Percentiles rank a stretch among this genome's conserved stretches.
These are phyloP conservation scores for Phytophthora cryptogea DNA, from an alignment of 352 stramenopile species.

Conservation along the genomic window DNA sequence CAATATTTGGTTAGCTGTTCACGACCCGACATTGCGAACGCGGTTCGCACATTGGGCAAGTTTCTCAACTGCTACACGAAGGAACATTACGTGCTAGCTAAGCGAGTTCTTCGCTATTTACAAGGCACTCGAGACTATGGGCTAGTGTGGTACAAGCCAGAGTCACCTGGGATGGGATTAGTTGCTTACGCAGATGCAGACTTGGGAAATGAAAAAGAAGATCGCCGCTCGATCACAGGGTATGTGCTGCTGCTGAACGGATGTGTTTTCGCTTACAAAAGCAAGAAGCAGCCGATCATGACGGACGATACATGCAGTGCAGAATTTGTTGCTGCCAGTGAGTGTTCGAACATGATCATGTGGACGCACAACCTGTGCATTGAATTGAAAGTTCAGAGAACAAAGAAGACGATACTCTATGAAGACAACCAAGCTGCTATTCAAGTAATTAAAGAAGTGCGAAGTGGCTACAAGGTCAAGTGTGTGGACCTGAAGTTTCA, in stretches of 20 bases:
- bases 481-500: conserved; percentile 16
- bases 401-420: conserved; percentile 3
- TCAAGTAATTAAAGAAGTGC: conserved; percentile 4
- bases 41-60: conserved; percentile 9
- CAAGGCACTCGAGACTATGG: conserved; percentile 3
- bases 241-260: too few relatives aligned
- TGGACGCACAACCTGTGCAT: conserved; percentile 16
- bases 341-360: too few relatives aligned
- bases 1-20: neutral
- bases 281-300: too few relatives aligned
- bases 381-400: conserved; percentile 7
- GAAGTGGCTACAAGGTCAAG: conserved; percentile 3
- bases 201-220: too few relatives aligned
- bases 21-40: conserved; percentile 14
- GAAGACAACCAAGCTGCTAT: conserved; percentile 14
- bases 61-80: conserved; percentile 11
- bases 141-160: neutral
- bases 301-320: too few relatives aligned
- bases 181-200: conserved; percentile 1
- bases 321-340: too few relatives aligned
- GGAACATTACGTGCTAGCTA: too few relatives aligned
- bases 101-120: too few relatives aligned
- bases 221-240: too few relatives aligned
- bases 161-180: neutral
- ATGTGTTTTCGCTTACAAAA: too few relatives aligned